Evolutionary conservation across 768 basidiomycete species (phyloP), one percentile per base, ranked within the genome.

Genomic region (Mycena chlorophos): DNA sequence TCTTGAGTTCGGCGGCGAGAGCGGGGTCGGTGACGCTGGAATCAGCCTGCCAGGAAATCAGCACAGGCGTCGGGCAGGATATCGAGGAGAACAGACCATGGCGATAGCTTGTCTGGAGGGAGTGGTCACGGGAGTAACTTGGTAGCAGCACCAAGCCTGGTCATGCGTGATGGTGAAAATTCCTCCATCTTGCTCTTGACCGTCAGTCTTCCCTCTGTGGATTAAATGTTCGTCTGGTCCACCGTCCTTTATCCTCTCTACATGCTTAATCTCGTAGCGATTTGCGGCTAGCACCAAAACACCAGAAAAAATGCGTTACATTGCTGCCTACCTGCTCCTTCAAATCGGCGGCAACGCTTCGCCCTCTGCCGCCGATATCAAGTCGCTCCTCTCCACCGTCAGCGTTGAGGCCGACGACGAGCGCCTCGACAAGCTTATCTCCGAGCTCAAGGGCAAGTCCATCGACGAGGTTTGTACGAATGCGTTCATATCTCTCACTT

Each of bases 241-340:
- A n/a, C 16, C 45, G 26, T 57, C 43, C 22, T 37, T 27, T 8
- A 17, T 49, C 25, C 30, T 20, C 19, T 26, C 26, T 29, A 46
- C 34, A 51, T 47, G 16, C 51, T 46, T 22, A 42, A 8, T 19
- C 69, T 67, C 51, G 19, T 68, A 89, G 91, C 82, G 91, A 94
- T 93, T 89, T 89, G 90, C 90, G 89, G 91, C 91, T 94, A 84
- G 84, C 87, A 69, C 66, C 63, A 63, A 48, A 57, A 63, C 61
- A 39, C 61, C 62, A 52, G 62, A 81, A 83, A 81, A 90, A 88
- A 94, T 94, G 91, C 90, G 90, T 75, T 78, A 94, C 71, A 78
- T 98, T 74, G 95, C 94, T 77, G 92, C 94, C 63, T 98, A 97
- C 82, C 86, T 99, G 57, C 93, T 99, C 72, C 94, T 98, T 77